Conservation (phyloP, 164 flowering plant species). For the Stephania yunnanensis region DNA sequence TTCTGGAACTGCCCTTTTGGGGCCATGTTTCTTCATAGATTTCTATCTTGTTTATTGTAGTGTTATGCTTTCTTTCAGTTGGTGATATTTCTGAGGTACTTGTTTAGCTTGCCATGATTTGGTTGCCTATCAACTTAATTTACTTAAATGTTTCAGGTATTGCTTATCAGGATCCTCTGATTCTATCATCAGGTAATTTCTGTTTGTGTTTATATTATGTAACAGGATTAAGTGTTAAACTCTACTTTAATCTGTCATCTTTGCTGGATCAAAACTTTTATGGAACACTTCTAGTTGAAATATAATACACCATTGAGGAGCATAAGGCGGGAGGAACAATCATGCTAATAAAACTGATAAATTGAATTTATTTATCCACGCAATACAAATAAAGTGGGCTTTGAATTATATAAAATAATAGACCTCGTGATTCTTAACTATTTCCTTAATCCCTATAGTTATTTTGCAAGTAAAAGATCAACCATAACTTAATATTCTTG, state of each 20-base stretch:
- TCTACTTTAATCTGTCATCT: neutral
- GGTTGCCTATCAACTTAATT: neutral
- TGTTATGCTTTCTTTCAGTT: neutral
- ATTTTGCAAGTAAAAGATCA: too few relatives aligned
- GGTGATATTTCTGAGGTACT: conserved; percentile 1
- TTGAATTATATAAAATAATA: neutral
- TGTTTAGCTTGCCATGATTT: neutral
- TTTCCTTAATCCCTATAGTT: neutral
- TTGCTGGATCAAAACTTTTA: neutral
- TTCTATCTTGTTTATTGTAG: neutral
- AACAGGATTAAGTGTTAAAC: neutral
- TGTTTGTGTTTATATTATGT: neutral
- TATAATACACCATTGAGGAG: too few relatives aligned
- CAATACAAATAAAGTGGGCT: neutral
- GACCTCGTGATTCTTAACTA: neutral
- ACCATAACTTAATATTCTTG: too few relatives aligned
- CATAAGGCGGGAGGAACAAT: too few relatives aligned
- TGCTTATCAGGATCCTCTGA: conserved; percentile 98
- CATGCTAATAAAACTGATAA: neutral
- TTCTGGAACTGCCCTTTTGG: neutral
- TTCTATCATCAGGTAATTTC: conserved; percentile 86
- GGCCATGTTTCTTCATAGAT: neutral
- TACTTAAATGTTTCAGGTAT: conserved; percentile 43
- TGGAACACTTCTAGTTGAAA: too few relatives aligned
- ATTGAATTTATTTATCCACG: neutral